Conservation (phyloP, 2,329 filamentous ascomycete species). For the Aspergillus proliferans region DNA sequence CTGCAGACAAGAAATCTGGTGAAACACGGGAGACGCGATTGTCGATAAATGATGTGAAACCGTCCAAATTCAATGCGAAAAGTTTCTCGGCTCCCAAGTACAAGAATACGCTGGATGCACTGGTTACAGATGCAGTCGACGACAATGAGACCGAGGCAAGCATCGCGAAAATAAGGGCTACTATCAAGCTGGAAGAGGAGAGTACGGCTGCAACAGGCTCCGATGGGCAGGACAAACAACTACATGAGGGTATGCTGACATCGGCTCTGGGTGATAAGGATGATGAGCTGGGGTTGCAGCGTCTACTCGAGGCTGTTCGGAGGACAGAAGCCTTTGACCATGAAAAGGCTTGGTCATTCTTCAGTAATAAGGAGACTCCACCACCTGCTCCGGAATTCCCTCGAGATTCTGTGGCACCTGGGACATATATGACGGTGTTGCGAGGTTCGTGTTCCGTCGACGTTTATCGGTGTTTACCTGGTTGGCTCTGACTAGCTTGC, state of each 20-base stretch:
- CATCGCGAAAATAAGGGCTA: conserved; percentile 33
- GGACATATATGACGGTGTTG: conserved; percentile 26
- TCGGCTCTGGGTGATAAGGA: conserved; percentile 40
- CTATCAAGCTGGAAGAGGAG: conserved; percentile 13
- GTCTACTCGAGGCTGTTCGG: conserved; percentile 52
- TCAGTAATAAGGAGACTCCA: conserved; percentile 29
- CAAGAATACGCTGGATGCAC: conserved; percentile 57
- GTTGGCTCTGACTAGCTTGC: conserved; percentile 14
- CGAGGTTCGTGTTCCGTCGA: conserved; percentile 20
- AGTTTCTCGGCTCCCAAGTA: conserved; percentile 41
- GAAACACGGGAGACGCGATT: conserved; percentile 6
- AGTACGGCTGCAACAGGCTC: not conserved
- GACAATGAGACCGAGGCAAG: conserved; percentile 56
- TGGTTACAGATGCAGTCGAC: conserved; percentile 54
- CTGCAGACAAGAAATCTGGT: conserved; percentile 7
- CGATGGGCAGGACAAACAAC: conserved; percentile 5
- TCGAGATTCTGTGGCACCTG: conserved; percentile 20
- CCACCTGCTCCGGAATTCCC: conserved; percentile 30
- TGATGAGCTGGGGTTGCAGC: conserved; percentile 38
- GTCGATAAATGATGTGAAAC: conserved; percentile 14
- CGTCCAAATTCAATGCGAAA: conserved; percentile 6
- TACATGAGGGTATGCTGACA: conserved; percentile 38
- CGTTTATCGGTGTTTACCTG: not conserved
- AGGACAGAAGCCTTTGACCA: conserved; percentile 54
- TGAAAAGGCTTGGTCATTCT: conserved; percentile 55